A percentile compares a stretch with the other conserved stretches of the same genome.
phyloP scores from a whole-genome alignment of 805 yeast genomes.

The Kluyveromyces siamensis region DNA sequence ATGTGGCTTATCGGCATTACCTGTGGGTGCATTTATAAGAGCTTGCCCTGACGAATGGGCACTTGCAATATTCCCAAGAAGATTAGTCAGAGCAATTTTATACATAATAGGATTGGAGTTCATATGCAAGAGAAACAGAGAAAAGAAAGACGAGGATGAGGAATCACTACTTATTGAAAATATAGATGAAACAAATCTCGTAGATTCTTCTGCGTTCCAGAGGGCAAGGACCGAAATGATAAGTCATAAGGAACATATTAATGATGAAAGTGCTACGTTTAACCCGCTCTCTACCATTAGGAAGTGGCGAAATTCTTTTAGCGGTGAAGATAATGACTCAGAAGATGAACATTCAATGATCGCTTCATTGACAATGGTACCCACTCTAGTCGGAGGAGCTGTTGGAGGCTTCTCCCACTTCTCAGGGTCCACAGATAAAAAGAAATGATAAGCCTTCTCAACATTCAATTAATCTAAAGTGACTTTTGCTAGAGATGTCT shows the following conservation, averaged over 20 bases:
- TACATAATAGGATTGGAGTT: constrained; percentile 22
- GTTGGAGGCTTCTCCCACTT: constrained; percentile 35
- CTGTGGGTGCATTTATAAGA: constrained; percentile 70
- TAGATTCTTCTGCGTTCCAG: constrained; percentile 26
- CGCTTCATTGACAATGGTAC: constrained; percentile 42
- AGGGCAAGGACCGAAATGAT: constrained; percentile 26
- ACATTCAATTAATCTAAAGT: neutral
- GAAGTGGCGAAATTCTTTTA: constrained; percentile 18
- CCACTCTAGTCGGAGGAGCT: constrained; percentile 49
- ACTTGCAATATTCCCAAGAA: constrained; percentile 53
- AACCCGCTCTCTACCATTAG: constrained; percentile 21
- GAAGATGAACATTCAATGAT: constrained; percentile 19
- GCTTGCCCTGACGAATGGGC: constrained; percentile 77
- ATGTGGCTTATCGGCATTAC: constrained; percentile 74
- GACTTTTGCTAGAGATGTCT: neutral
- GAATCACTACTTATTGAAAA: constrained; percentile 18
- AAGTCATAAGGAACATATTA: constrained; percentile 10
- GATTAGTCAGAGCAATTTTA: constrained; percentile 31
- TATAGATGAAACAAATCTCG: constrained; percentile 6
- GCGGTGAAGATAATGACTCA: constrained; percentile 8
- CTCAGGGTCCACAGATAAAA: neutral
- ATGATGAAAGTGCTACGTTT: constrained; percentile 4
- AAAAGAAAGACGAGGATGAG: constrained; percentile 11
- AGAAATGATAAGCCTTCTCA: neutral
- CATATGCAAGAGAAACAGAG: constrained; percentile 8